A percentile compares a stretch with the other conserved stretches of the same genome.
These are phyloP conservation scores for Trichoderma orchidacearum DNA, from an alignment of 495 filamentous ascomycete species.

Conservation along the genomic window DNA sequence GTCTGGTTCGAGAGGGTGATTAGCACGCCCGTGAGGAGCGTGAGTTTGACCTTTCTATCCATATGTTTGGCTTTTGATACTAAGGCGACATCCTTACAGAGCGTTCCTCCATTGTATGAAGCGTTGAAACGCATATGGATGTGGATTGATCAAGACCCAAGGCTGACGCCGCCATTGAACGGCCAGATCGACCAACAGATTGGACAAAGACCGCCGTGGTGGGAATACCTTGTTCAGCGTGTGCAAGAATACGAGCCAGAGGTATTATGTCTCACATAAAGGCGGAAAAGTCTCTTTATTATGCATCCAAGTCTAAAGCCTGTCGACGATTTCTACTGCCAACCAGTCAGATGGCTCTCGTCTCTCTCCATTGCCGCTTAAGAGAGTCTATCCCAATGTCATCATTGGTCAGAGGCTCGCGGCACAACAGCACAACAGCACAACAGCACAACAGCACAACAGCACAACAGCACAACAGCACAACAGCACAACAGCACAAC, in stretches of 20 bases:
- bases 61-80: neutral
- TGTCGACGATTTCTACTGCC: too few relatives aligned
- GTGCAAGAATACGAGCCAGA: neutral
- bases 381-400: too few relatives aligned
- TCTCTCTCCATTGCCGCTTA: neutral
- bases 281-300: neutral
- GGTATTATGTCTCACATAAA: neutral
- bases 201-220: neutral
- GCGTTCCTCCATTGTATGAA: conserved; percentile 1
- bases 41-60: neutral
- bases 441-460: too few relatives aligned
- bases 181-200: neutral
- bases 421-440: too few relatives aligned
- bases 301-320: too few relatives aligned
- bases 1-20: conserved; percentile 2
- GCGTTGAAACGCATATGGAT: neutral
- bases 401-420: too few relatives aligned
- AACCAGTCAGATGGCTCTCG: too few relatives aligned
- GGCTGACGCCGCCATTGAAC: neutral
- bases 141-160: neutral
- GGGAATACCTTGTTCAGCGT: neutral
- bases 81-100: neutral
- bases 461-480: too few relatives aligned
- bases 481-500: neutral
- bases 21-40: neutral